These are phyloP conservation scores for Brassica juncea DNA, from an alignment of 345 rosid species.

Conservation along the genomic window DNA sequence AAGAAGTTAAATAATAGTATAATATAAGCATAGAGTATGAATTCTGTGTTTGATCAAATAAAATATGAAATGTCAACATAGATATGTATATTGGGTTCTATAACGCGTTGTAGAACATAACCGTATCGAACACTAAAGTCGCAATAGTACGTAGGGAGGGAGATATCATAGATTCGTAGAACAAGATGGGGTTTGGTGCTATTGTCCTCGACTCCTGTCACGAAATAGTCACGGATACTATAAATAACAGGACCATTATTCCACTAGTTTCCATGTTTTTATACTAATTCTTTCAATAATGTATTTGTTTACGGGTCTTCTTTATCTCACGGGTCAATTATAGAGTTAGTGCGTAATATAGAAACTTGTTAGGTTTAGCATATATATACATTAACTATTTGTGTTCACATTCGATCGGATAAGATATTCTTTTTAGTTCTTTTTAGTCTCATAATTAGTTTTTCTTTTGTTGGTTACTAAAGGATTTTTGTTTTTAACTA, in stretches of 20 bases:
- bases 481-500: neutral
- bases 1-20: constrained; percentile 8
- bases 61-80: constrained; percentile 12
- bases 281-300: constrained; percentile 23
- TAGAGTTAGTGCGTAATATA: constrained; percentile 7
- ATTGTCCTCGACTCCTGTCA: neutral
- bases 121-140: neutral
- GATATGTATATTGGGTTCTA: neutral
- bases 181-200: neutral
- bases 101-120: constrained; percentile 31
- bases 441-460: neutral
- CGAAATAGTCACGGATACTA: constrained; percentile 10
- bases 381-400: neutral
- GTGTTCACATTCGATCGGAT: constrained; percentile 20
- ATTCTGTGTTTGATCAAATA: neutral
- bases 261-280: constrained; percentile 5
- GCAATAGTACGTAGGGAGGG: neutral
- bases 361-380: neutral
- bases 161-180: neutral
- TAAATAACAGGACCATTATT: constrained; percentile 3
- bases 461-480: neutral
- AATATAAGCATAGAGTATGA: neutral
- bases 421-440: neutral
- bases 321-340: constrained; percentile 26
- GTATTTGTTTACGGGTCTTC: constrained; percentile 13